Conservation (phyloP, 768 basidiomycete genomes). For the Pulveroboletus ravenelii region DNA sequence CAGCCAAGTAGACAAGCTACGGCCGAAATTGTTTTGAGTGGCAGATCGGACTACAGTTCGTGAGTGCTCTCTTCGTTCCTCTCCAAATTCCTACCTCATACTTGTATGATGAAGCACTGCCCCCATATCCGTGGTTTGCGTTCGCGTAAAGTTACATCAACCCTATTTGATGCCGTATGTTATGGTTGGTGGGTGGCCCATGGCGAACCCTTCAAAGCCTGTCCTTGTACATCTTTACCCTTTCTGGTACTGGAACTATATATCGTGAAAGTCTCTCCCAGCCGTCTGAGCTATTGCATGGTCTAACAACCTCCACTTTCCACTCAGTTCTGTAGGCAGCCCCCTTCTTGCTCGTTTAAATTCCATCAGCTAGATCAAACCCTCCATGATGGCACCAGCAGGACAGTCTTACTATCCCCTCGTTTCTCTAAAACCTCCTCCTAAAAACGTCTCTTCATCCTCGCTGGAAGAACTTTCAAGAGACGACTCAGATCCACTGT, state of each 20-base stretch:
- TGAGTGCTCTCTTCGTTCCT: no score
- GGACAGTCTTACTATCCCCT: constrained; percentile 21
- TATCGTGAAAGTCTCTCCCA: not conserved
- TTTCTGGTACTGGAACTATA: not conserved
- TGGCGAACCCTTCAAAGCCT: no score
- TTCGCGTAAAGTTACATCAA: not conserved
- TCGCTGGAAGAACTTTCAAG: not conserved
- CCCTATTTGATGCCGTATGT: not conserved
- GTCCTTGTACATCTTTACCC: not conserved
- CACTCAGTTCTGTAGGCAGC: not conserved
- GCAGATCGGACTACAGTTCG: no score
- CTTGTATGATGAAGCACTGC: no score
- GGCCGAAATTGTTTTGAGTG: no score
- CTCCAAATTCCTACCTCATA: no score
- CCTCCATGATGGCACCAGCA: constrained; percentile 6
- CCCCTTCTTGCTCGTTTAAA: constrained; percentile 3
- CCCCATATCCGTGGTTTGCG: no score
- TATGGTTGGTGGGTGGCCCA: not conserved
- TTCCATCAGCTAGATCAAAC: not conserved
- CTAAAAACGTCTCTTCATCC: not conserved
- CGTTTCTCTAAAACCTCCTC: constrained; percentile 2
- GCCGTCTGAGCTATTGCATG: not conserved
- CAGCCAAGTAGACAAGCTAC: no score
- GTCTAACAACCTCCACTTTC: not conserved
- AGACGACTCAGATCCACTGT: not conserved